Conservation (phyloP, 768 basidiomycete species). For the Panaeolus cyanescens region DNA sequence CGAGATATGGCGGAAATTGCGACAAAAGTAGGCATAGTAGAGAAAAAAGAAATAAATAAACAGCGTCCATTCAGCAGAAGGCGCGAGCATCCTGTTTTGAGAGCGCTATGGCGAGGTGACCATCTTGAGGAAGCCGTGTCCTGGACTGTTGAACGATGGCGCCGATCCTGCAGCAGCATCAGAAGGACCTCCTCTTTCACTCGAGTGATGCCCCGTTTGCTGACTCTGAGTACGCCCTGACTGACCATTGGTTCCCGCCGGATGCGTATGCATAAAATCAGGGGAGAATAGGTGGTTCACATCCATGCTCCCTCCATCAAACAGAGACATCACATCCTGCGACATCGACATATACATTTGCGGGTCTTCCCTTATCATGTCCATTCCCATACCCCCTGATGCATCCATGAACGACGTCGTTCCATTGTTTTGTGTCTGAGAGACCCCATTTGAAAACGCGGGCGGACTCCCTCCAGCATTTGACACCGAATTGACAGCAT, state of each 20-base stretch:
- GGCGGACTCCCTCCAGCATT: slow-evolving; percentile 15
- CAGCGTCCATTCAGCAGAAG: neutral
- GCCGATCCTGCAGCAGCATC: neutral
- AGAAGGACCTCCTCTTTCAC: neutral
- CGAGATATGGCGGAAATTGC: neutral
- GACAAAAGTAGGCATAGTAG: too few relatives aligned
- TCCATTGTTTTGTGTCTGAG: slow-evolving; percentile 16
- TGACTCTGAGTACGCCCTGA: slow-evolving; percentile 8
- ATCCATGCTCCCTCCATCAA: slow-evolving; percentile 51
- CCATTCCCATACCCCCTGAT: slow-evolving; percentile 38
- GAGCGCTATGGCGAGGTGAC: neutral
- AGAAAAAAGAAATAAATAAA: neutral
- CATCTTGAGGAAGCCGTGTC: neutral
- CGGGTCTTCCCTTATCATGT: slow-evolving; percentile 48
- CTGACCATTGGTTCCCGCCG: slow-evolving; percentile 7
- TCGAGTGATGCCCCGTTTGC: slow-evolving; percentile 14
- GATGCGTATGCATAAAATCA: slow-evolving; percentile 25
- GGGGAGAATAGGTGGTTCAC: slow-evolving; percentile 29
- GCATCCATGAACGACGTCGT: slow-evolving; percentile 37
- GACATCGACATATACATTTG: slow-evolving; percentile 62
- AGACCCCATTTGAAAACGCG: slow-evolving; percentile 15
- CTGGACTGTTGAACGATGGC: neutral
- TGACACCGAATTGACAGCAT: slow-evolving; percentile 10
- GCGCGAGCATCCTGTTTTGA: neutral
- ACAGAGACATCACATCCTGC: slow-evolving; percentile 57